Evolutionary conservation across 768 basidiomycete genomes (phyloP), one percentile per base, ranked within the genome.

Genomic region (Tephrocybe sp.): DNA sequence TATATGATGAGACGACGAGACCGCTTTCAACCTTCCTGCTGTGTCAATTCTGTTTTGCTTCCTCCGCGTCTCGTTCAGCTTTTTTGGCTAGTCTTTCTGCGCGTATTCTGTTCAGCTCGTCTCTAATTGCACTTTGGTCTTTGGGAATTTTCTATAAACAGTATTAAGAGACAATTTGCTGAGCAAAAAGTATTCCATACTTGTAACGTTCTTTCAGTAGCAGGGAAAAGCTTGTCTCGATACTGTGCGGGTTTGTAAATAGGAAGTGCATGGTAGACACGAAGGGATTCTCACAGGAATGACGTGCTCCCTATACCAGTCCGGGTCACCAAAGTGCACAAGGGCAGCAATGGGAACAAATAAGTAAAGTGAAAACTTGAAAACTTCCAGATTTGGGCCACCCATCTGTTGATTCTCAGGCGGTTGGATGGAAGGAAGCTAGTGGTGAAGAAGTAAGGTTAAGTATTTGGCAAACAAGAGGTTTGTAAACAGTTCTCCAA

Each of bases 281-380:
- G 16, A 20, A 10, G 8, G 30, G 3, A 43, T 33, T 49, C 72
- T 34, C 64, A 91, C 87, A 7, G 92, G 90, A 32, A 89, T 69
- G 51, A 95, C 90, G 58, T 89, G 75, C 42, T 75, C 71, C 49
- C 79, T 76, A 62, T 93, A 94, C 92, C 92, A 94, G 36, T 86
- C 81, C 5, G 90, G 89, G 65, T 93, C 89, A 39, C 92, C 91
- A 62, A 89, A 93, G 67, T 92, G 87, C 44, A 92, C 70, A 62
- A 94, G 78, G 19, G 89, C 85, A 40, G 78, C 71, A 51, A 94
- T 82, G 9, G 92, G 92, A 52, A 92, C 83, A 60, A 91, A 91
- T 49, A 94, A 82, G 67, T 94, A 93, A 14, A 92, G 68, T 3
- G 82, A 82, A 60, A 94, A 94, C 70, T 92, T 93, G 84, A 93